Base-by-base conservation (phyloP, 306 rosid genomes). In the Quillaja saponaria region DNA sequence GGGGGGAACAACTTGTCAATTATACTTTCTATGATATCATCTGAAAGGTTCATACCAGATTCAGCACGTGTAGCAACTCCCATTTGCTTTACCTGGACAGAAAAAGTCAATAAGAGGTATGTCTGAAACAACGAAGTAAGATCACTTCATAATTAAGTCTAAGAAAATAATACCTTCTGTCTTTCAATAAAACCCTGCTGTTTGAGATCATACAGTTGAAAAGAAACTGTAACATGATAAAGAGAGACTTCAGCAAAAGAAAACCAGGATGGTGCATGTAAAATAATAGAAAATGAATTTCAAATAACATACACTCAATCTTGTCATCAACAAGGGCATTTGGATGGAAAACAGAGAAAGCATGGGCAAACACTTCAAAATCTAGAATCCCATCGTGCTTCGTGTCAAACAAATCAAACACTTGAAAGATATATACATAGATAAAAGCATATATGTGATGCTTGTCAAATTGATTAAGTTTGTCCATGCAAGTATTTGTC, bases 41-140 rank as follows among this genome's bases (percentile, higher is more conserved):
- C 97, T 5, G 99, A 89, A 63, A 94, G 85, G 75, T 94, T 94
- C 99, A 94, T 94, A 11, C 99, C 99, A 71, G 99, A 94, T 76
- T 94, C 97, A 12, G 99, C 97, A 13, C 89, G 96, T 51, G 99
- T 94, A 33, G 99, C 99, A 51, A 94, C 99, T 67, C 89, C 99
- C 99, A 94, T 94, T 83, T 94, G 99, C 87, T 94, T 94, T 83
- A 92, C 94, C 99, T 92, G 37, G 33, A 76, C 2, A 67, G 48
- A 69, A 56, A 52, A 51, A 44, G 7, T 35, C 73, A 51, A 41
- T 40, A 20, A 40, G 47, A 55, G 52, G 21, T 59, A 25, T 13
- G 33, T 33, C 42, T 38, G 49, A 49, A 69, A 59, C 19, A 49
- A 58, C 46, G 62, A 49, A 41, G 13, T 7, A 31, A 47, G 20